These are phyloP conservation scores for Penicillium silybi DNA, from an alignment of 495 filamentous ascomycete genomes.

Conservation along the genomic window DNA sequence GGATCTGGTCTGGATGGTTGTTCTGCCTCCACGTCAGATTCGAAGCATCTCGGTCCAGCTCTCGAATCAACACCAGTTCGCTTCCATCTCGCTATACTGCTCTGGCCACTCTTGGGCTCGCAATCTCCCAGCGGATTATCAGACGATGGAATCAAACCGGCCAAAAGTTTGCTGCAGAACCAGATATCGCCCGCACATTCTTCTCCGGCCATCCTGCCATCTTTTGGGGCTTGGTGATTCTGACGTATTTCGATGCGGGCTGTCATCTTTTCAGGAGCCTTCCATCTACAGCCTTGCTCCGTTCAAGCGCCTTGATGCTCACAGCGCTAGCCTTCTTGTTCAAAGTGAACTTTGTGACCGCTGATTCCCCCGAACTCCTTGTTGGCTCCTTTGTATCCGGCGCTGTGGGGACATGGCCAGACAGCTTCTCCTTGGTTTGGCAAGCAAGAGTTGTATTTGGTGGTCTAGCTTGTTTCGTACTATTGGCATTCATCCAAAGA, in stretches of 20 bases:
- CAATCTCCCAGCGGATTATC: slow-evolving; percentile 54
- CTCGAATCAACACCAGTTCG: neutral
- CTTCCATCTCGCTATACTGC: slow-evolving; percentile 1
- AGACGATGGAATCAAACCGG: slow-evolving; percentile 94
- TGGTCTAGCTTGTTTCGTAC: slow-evolving; percentile 44
- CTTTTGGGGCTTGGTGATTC: slow-evolving; percentile 71
- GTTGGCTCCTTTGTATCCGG: slow-evolving; percentile 46
- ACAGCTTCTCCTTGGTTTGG: slow-evolving; percentile 43
- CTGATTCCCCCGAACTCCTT: slow-evolving; percentile 84
- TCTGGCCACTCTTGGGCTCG: slow-evolving; percentile 20
- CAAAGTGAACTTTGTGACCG: slow-evolving; percentile 75
- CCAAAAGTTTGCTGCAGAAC: slow-evolving; percentile 84
- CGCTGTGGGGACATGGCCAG: slow-evolving; percentile 45
- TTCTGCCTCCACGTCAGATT: slow-evolving; percentile 57
- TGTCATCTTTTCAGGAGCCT: slow-evolving; percentile 29
- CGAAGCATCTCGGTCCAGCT: slow-evolving; percentile 5
- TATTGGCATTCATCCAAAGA: slow-evolving; percentile 19
- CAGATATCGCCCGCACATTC: slow-evolving; percentile 73
- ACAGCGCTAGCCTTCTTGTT: slow-evolving; percentile 65
- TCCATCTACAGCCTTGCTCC: slow-evolving; percentile 24
- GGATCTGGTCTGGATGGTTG: slow-evolving; percentile 76
- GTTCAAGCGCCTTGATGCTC: slow-evolving; percentile 17
- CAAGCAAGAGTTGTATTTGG: slow-evolving; percentile 42
- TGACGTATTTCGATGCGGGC: slow-evolving; percentile 59
- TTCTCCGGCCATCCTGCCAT: slow-evolving; percentile 55